Percentiles rank a stretch among this genome's conserved stretches.
These are phyloP conservation scores for Lycium ferocissimum DNA, from an alignment of 257 asterid genomes.

Conservation along the genomic window DNA sequence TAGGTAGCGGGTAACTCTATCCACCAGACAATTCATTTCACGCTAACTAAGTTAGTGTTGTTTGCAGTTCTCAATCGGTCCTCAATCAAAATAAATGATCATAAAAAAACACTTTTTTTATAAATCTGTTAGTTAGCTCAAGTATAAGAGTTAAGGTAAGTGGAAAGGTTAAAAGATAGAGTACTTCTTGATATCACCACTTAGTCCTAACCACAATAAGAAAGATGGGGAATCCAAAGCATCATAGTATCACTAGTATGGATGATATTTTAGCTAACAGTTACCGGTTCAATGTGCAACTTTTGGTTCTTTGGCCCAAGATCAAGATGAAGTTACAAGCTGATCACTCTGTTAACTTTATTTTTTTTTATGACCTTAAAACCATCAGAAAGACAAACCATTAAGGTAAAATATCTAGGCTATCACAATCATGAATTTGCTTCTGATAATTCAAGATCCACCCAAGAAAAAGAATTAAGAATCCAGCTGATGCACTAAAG, in stretches of 20 bases:
- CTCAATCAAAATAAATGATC: neutral
- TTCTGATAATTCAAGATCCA: neutral
- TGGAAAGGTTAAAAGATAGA: neutral
- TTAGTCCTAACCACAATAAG: neutral
- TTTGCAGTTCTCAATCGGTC: neutral
- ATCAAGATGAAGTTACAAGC: slow-evolving; percentile 9
- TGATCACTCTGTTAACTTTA: neutral
- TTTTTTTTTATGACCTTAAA: neutral
- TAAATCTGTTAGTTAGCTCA: neutral
- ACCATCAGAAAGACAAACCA: neutral
- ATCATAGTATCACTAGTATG: neutral
- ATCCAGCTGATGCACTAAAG: neutral
- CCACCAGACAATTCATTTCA: neutral
- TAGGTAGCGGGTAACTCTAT: no score
- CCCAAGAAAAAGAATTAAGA: neutral
- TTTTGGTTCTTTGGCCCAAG: neutral
- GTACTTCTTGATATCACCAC: neutral
- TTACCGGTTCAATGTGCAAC: neutral
- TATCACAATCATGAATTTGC: neutral
- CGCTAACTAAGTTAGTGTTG: neutral
- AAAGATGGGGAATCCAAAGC: neutral
- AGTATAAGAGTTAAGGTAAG: slow-evolving; percentile 5
- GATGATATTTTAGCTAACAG: neutral
- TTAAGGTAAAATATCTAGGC: neutral
- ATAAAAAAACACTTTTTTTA: neutral